A percentile compares a stretch with the other conserved stretches of the same genome.
phyloP scores from a whole-genome alignment of 2,329 filamentous ascomycete genomes.

The Trichoderma cornu-damae region DNA sequence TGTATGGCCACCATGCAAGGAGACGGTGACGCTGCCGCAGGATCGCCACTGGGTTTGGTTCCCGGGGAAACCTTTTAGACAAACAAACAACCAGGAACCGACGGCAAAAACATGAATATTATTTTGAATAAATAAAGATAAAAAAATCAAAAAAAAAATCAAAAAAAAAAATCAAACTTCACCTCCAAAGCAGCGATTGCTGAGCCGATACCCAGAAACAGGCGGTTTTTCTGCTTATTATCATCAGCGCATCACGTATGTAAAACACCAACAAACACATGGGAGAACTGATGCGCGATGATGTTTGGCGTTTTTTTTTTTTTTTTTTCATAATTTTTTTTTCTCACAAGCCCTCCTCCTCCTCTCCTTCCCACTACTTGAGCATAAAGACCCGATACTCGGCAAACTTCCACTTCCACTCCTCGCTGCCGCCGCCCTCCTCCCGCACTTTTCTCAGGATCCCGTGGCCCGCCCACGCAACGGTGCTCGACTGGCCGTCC shows the following conservation, averaged over 20 bases:
- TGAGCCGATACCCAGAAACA: background rate
- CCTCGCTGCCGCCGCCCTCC: slow-evolving; percentile 22
- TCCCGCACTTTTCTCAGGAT: slow-evolving; percentile 26
- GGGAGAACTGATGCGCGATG: no score
- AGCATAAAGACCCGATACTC: slow-evolving; percentile 33
- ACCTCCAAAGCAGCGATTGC: background rate
- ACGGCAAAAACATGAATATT: background rate
- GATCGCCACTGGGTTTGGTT: slow-evolving; percentile 13
- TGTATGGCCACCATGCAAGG: slow-evolving; percentile 17
- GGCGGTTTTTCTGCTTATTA: background rate
- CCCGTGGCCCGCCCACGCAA: slow-evolving; percentile 32
- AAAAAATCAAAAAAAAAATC: no score
- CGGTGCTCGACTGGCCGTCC: slow-evolving; percentile 26
- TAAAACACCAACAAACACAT: no score
- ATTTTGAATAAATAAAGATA: background rate
- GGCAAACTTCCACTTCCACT: slow-evolving; percentile 34
- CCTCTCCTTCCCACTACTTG: slow-evolving; percentile 18
- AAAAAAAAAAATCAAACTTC: no score
- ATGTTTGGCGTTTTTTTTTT: no score
- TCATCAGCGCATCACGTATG: no score
- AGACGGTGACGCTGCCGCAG: slow-evolving; percentile 15
- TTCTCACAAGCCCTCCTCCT: background rate
- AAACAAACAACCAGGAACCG: background rate
- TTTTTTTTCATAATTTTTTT: no score
- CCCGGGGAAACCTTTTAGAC: background rate